phyloP scores from a whole-genome alignment of 164 flowering plant genomes.

The Stephania yunnanensis region DNA sequence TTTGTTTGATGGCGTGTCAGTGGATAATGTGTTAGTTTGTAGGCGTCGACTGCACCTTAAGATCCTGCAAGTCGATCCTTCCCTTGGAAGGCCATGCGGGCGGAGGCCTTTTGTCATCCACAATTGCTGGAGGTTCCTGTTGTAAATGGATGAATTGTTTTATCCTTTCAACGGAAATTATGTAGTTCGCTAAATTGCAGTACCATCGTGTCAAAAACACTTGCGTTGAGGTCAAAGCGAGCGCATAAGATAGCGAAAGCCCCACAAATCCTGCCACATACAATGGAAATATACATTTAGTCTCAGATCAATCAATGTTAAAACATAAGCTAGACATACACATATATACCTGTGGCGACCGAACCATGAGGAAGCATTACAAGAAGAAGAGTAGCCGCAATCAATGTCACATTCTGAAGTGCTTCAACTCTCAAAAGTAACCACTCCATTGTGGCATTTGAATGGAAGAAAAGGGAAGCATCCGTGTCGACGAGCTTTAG shows the following conservation, averaged over 20 bases:
- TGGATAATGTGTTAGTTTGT: too few relatives aligned
- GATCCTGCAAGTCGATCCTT: slow-evolving; percentile 53
- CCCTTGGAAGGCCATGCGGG: slow-evolving; percentile 77
- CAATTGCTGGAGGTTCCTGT: slow-evolving; percentile 65
- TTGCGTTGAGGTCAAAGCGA: slow-evolving; percentile 49
- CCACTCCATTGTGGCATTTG: slow-evolving; percentile 81
- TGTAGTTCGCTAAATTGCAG: slow-evolving; percentile 59
- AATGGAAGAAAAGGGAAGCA: slow-evolving; percentile 60
- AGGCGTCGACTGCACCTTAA: slow-evolving; percentile 33
- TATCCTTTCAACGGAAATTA: slow-evolving; percentile 80
- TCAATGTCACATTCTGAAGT: slow-evolving; percentile 61
- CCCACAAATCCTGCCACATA: slow-evolving; percentile 69
- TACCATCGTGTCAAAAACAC: slow-evolving; percentile 59
- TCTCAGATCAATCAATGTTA: neutral
- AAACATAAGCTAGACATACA: neutral
- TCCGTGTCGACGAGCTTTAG: slow-evolving; percentile 61
- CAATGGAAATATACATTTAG: neutral
- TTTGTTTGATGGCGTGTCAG: too few relatives aligned
- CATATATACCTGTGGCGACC: slow-evolving; percentile 52
- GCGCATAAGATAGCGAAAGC: slow-evolving; percentile 79
- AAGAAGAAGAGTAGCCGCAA: slow-evolving; percentile 55
- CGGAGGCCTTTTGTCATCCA: slow-evolving; percentile 60
- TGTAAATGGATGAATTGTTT: slow-evolving; percentile 78
- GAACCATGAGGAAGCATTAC: slow-evolving; percentile 51
- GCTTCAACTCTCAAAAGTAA: slow-evolving; percentile 59